phyloP scores from a whole-genome alignment of 495 filamentous ascomycete genomes.

The Penicillium antarcticum region DNA sequence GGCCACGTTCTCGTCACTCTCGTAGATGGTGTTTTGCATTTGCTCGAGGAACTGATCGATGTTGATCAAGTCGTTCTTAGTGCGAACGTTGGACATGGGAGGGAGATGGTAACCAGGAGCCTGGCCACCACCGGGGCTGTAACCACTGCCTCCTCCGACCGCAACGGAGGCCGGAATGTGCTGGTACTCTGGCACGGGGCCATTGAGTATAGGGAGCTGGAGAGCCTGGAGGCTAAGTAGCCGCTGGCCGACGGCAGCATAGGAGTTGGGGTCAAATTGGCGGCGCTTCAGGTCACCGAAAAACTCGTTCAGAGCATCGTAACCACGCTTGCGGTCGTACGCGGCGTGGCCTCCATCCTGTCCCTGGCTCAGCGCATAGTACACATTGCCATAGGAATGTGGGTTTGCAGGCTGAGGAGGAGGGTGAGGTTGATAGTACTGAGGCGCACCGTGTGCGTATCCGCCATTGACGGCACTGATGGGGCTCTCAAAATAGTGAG shows the following conservation, averaged over 20 bases:
- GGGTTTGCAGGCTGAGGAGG: conserved; percentile 45
- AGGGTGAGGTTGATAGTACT: conserved; percentile 60
- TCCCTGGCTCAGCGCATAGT: conserved; percentile 62
- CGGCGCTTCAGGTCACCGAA: conserved; percentile 88
- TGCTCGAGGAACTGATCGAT: conserved; percentile 93
- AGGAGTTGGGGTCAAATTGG: conserved; percentile 79
- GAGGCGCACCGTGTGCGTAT: conserved; percentile 46
- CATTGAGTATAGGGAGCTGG: conserved; percentile 62
- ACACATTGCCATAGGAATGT: conserved; percentile 66
- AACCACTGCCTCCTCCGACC: conserved; percentile 53
- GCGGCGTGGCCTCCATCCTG: conserved; percentile 40
- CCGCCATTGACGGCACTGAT: conserved; percentile 38
- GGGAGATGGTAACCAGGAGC: conserved; percentile 71
- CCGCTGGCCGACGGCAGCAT: conserved; percentile 75
- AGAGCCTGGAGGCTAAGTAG: conserved; percentile 71
- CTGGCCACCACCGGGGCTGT: conserved; percentile 42
- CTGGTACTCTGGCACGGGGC: conserved; percentile 63
- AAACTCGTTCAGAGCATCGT: conserved; percentile 89
- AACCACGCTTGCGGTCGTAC: conserved; percentile 73
- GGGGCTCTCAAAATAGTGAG: conserved; percentile 45
- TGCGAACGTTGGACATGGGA: conserved; percentile 79
- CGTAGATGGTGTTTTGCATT: conserved; percentile 91
- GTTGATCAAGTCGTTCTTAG: conserved; percentile 87
- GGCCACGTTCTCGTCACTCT: conserved; percentile 75
- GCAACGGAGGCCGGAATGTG: conserved; percentile 54